Base-by-base conservation (phyloP, 441 rosid species). In the Brassica balearica region DNA sequence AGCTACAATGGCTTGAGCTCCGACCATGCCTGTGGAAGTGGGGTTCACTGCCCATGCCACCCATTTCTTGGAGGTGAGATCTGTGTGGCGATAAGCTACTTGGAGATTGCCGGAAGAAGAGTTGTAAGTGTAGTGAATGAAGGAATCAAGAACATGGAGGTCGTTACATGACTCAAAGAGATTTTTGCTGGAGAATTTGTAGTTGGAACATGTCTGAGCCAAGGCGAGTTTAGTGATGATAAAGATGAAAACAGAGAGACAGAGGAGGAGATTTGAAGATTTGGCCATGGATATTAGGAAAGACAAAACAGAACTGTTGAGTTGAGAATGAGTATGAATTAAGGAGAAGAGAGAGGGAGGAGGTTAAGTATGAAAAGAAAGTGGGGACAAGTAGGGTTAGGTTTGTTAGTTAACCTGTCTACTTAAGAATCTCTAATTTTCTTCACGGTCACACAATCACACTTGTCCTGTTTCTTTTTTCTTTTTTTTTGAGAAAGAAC, bases 31-130 rank as follows among this genome's bases (percentile, higher is more conserved):
- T 0, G 79, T 76, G 36, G 85, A 75, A 1, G 79, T 84, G 0
- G 98, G 97, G 68, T 95, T 95, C 59, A 95, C 86, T 11, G 92
- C 96, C 98, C 97, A 95, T 2, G 94, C 89, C 19, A 90, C 89
- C 98, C 97, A 92, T 73, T 59, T 83, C 1, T 86, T 67, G 23
- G 94, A 11, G 29, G 84, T 56, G 62, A 87, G 69, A 8, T 85
- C 83, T 5, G 88, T 58, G 71, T 89, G 94, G 80, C 98, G 86
- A 73, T 83, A 95, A 15, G 97, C 98, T 67, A 95, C 77, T 69
- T 86, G 81, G 20, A 90, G 93, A 70, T 68, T 74, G 23, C 82
- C 82, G 1, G 91, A 65, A 1, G 96, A 85, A 3, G 92, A 77
- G 23, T 90, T 85, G 8, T 87, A 87, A 72, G 84, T 88, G 87